Evolutionary conservation across 179 eudicot species (phyloP).

Genomic region (Beta macrorhiza): DNA sequence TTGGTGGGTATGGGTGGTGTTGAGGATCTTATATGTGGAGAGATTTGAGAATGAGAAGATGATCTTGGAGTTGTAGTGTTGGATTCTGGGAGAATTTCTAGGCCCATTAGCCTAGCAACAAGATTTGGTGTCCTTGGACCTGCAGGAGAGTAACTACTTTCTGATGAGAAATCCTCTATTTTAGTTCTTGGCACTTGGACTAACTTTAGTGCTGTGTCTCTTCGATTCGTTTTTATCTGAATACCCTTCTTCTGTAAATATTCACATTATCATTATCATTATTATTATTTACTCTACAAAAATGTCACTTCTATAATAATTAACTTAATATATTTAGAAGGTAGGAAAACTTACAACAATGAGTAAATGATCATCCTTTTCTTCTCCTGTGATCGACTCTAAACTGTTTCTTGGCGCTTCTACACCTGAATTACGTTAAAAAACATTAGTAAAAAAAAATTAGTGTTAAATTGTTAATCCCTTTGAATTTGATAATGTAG

Average conservation of each 20-base stretch:
- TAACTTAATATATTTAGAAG: neutral
- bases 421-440: constrained; percentile 42
- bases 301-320: neutral
- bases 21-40: constrained; percentile 19
- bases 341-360: constrained; percentile 43
- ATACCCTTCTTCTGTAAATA: constrained; percentile 55
- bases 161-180: constrained; percentile 40
- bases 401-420: constrained; percentile 94
- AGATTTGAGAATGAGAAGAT: constrained; percentile 27
- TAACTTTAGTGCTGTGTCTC: constrained; percentile 31
- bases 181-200: constrained; percentile 37
- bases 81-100: constrained; percentile 72
- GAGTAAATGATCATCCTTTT: constrained; percentile 25
- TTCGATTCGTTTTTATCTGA: constrained; percentile 50
- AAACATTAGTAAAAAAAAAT: neutral
- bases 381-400: constrained; percentile 49
- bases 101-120: constrained; percentile 93
- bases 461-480: too few species aligned
- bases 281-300: neutral
- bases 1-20: neutral
- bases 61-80: constrained; percentile 33
- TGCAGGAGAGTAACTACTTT: constrained; percentile 46
- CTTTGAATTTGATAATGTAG: neutral
- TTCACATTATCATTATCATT: neutral
- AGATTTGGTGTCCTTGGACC: constrained; percentile 70